A percentile compares a stretch with the other conserved stretches of the same genome.
These are phyloP conservation scores for Pyrus betulifolia DNA, from an alignment of 306 rosid species.

Conservation along the genomic window DNA sequence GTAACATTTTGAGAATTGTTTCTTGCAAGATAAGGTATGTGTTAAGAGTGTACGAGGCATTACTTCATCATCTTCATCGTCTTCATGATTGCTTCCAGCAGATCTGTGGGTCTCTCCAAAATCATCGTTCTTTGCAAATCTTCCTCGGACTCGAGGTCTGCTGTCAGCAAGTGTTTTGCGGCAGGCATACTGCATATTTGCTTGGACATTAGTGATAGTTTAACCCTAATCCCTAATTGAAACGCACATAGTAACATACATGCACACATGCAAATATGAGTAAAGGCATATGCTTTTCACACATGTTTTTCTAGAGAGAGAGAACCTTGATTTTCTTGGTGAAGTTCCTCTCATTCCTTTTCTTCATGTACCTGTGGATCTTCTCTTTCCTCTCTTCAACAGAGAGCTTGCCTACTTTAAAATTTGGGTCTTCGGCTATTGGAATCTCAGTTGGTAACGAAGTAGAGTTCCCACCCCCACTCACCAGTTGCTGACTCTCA, in stretches of 20 bases:
- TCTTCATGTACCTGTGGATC: slow-evolving; percentile 95
- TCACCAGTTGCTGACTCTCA: slow-evolving; percentile 59
- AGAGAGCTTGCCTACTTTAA: slow-evolving; percentile 87
- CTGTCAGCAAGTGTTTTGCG: slow-evolving; percentile 94
- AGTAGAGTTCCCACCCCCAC: slow-evolving; percentile 53
- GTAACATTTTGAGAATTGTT: slow-evolving; percentile 12
- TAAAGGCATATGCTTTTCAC: neutral
- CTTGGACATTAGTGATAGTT: slow-evolving; percentile 14
- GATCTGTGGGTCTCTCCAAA: slow-evolving; percentile 63
- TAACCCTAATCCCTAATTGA: neutral
- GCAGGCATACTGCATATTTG: slow-evolving; percentile 77
- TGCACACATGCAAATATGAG: neutral
- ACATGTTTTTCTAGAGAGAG: neutral
- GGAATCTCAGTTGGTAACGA: slow-evolving; percentile 68
- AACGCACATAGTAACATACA: neutral
- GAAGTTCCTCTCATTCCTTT: slow-evolving; percentile 89
- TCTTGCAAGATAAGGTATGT: neutral
- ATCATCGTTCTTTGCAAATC: slow-evolving; percentile 94
- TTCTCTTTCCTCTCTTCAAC: slow-evolving; percentile 89
- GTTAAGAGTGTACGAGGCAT: slow-evolving; percentile 15
- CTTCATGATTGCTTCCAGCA: slow-evolving; percentile 62
- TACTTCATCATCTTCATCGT: slow-evolving; percentile 84
- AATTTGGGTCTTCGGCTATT: slow-evolving; percentile 65
- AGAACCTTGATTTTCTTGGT: slow-evolving; percentile 96
- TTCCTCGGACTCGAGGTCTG: slow-evolving; percentile 92